These are phyloP conservation scores for Chlorophyllum brunneum DNA, from an alignment of 768 basidiomycete species.

Conservation along the genomic window DNA sequence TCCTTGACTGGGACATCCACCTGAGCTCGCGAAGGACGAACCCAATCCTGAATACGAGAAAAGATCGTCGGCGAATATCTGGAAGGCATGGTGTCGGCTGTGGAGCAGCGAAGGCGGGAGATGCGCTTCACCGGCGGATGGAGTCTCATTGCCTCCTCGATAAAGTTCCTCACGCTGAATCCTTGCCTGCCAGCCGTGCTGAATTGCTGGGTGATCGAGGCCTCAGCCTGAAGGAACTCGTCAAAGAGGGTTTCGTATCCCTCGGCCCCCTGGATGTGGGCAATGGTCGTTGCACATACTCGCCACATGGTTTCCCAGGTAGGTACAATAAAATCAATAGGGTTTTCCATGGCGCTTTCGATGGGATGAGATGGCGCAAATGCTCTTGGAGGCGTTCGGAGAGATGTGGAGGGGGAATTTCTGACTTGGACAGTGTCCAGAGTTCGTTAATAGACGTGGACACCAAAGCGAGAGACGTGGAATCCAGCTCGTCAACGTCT, in stretches of 20 bases:
- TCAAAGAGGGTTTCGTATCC: constrained; percentile 13
- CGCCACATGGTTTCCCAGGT: constrained; percentile 64
- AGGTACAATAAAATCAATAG: constrained; percentile 52
- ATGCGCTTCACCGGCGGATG: constrained; percentile 51
- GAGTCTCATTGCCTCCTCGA: constrained; percentile 44
- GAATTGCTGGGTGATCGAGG: constrained; percentile 28
- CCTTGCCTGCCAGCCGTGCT: constrained; percentile 8
- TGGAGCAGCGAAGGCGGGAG: too few relatives aligned
- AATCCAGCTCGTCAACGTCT: constrained; percentile 25
- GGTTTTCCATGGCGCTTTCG: constrained; percentile 29
- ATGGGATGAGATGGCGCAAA: constrained; percentile 39
- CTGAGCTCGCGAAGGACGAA: background rate
- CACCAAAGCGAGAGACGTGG: constrained; percentile 31
- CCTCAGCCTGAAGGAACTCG: constrained; percentile 34
- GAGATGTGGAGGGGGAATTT: constrained; percentile 22
- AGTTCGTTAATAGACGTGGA: constrained; percentile 40
- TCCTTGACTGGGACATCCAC: constrained; percentile 14
- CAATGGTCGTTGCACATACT: constrained; percentile 43
- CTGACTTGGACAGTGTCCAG: constrained; percentile 42
- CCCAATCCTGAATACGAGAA: background rate
- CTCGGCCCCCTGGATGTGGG: constrained; percentile 29
- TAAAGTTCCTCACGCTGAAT: constrained; percentile 32
- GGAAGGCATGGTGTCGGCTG: constrained; percentile 16
- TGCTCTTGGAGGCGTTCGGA: constrained; percentile 30
- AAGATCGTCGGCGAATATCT: background rate